Base-by-base conservation (phyloP, 257 asterid species). In the Solanum arcanum region DNA sequence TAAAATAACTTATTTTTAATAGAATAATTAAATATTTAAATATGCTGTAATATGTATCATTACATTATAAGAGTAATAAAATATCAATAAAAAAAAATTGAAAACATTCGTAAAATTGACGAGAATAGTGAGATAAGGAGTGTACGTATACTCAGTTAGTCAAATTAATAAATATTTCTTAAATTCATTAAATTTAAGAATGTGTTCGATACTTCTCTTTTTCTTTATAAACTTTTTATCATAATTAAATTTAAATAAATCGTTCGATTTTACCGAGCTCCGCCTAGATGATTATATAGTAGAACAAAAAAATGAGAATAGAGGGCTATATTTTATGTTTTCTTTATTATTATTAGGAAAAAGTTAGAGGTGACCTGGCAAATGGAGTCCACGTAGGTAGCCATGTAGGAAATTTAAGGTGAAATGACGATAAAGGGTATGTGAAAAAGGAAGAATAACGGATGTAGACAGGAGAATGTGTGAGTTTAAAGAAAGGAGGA, bases 371-470 rank as follows among this genome's bases (percentile, higher is more conserved):
- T 69, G 60, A 77, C 62, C 39, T 72, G 87, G 83, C 87, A 59
- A 87, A 52, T 70, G 76, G 85, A 31, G 42, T 82, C 52, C 90
- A 86, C 90, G 89, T 88, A 78, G 68, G 85, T 18, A 37, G 86
- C 80, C 89, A 83, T 74, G 87, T 83, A 70, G 88, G 49, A 75
- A 3, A 13, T 29, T 39, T 75, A 9, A 13, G 6, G 2, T n/a
- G 78, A 87, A 85, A 70, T 52, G 89, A 85, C 91, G 35, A n/a
- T 29, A 77, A 77, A 59, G 90, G 90, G 74, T 15, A 59, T 72
- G 23, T 49, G 7, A 7, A n/a, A 60, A 33, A 6, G 46, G 41
- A 18, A 41, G 83, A 86, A 82, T 88, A 35, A 84, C 83, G 86
- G 72, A 68, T 47, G 74, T 25, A 68, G 89, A 87, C 84, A 47